phyloP scores from a whole-genome alignment of 352 stramenopile genomes.

The Globisporangium irregulare region DNA sequence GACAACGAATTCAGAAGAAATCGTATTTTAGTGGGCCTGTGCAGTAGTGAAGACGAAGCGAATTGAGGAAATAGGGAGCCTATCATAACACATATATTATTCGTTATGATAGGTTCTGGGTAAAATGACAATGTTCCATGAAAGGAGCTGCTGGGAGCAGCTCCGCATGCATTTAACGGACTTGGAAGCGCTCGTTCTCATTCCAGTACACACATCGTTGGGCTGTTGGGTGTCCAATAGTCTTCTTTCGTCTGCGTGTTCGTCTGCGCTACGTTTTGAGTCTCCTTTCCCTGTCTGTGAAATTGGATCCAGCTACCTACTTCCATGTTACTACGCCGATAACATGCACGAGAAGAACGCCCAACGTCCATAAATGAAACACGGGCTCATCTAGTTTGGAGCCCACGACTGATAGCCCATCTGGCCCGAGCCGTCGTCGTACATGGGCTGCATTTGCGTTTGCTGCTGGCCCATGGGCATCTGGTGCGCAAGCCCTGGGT shows the following conservation, averaged over 20 bases:
- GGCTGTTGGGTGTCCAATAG: not conserved
- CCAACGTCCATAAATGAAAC: conserved; percentile 1
- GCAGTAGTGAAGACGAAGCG: not conserved
- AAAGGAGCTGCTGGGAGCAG: not conserved
- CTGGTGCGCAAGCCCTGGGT: conserved; percentile 18
- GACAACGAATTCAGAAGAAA: not conserved
- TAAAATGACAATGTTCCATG: not conserved
- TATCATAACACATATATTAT: not conserved
- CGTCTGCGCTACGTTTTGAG: not conserved
- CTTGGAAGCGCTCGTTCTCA: not conserved
- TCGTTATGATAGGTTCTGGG: not conserved
- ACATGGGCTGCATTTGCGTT: conserved; percentile 24
- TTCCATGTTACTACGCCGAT: not conserved
- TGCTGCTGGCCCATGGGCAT: conserved; percentile 29
- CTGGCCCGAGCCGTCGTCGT: conserved; percentile 22
- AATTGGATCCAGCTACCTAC: not conserved
- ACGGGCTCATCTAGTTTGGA: conserved; percentile 9
- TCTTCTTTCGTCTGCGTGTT: not conserved
- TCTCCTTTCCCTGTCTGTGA: not conserved
- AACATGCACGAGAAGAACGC: not conserved
- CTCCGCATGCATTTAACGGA: not conserved
- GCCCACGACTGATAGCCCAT: conserved; percentile 15
- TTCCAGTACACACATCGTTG: not conserved
- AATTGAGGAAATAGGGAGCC: not conserved
- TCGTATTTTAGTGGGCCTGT: not conserved